Evolutionary conservation across 2,329 filamentous ascomycete species (phyloP).

Genomic region (Aspergillus aculeatinus): DNA sequence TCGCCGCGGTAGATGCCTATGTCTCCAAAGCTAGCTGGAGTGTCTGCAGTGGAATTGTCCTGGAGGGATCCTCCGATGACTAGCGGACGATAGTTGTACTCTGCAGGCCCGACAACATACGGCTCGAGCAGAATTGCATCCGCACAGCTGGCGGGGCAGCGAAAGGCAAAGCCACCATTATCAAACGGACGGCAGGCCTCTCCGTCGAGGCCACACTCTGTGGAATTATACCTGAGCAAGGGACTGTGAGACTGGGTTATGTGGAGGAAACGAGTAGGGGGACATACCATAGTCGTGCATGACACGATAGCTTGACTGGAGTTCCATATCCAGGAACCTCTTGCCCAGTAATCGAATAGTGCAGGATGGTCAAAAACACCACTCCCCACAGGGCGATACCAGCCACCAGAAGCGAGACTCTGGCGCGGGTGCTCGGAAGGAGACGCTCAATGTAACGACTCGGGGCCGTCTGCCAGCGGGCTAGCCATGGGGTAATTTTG

Average conservation of each 20-base stretch:
- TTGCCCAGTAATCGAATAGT: slow-evolving; percentile 31
- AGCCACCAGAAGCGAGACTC: slow-evolving; percentile 27
- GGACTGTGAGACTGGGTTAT: neutral
- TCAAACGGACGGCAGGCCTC: slow-evolving; percentile 58
- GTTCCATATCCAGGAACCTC: slow-evolving; percentile 35
- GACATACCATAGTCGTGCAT: slow-evolving; percentile 40
- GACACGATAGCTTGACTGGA: slow-evolving; percentile 38
- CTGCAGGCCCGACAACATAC: slow-evolving; percentile 57
- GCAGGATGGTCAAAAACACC: slow-evolving; percentile 33
- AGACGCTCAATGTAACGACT: slow-evolving; percentile 32
- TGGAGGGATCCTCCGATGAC: slow-evolving; percentile 55
- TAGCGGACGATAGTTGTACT: slow-evolving; percentile 54
- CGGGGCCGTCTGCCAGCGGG: slow-evolving; percentile 34
- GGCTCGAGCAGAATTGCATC: slow-evolving; percentile 53
- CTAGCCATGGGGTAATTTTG: slow-evolving; percentile 35
- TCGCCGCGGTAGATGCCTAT: slow-evolving; percentile 58
- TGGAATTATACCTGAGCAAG: slow-evolving; percentile 34
- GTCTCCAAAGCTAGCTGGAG: slow-evolving; percentile 20
- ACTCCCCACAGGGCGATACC: slow-evolving; percentile 33
- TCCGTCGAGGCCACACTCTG: slow-evolving; percentile 56
- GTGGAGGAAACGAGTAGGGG: slow-evolving; percentile 5
- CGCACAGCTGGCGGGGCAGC: slow-evolving; percentile 59
- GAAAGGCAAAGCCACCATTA: slow-evolving; percentile 54
- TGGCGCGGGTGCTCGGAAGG: slow-evolving; percentile 25
- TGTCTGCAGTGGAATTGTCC: slow-evolving; percentile 16